Evolutionary conservation across 2,329 filamentous ascomycete genomes (phyloP), one percentile per base, ranked within the genome.

Genomic region (Botrytis fragariae): DNA sequence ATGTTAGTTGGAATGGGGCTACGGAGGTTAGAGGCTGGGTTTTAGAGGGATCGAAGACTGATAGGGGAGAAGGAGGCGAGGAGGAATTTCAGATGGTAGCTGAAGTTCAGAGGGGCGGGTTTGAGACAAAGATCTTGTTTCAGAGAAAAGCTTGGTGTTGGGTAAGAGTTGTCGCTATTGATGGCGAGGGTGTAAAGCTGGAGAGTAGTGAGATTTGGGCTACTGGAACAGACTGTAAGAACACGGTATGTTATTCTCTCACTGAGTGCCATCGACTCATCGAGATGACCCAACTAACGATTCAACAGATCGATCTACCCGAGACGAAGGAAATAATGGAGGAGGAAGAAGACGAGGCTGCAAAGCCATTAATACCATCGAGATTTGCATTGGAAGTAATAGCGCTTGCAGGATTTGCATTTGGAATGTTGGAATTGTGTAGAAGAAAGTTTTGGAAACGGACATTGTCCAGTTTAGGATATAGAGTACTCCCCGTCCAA

Each of bases 1-100:
- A 29, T 25, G 39, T 39, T 37, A 29, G 61, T 45, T 72, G 48
- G 62, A 72, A 68, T 68, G 62, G 48, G 37, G 70, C 61, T 18
- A 72, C 48, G 20, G 48, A 67, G 37, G 61, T 67, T 32, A 67
- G n/a, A 35, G 14, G 9, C 22, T 72, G 70, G 29, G 25, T 39
- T 14, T 16, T 54, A 14, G 14, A 51, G 44, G 64, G 32, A 1
- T 12, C 14, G 35, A 25, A 37, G 35, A 32, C 39, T 69, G 22
- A 9, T 1, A 12, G 6, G 16, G 62, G 42, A 5, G n/a, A 48
- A 20, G 16, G 1, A 59, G 16, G n/a, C 3, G 16, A 57, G 32
- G 37, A 37, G 37, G 29, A 39, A 16, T 44, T 37, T 29, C 42
- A 35, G 10, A 32, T 39, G 12, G 10, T n/a, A 12, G 16, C 68